Percentiles rank a stretch among this genome's conserved stretches.
Conservation (phyloP, 495 filamentous ascomycete genomes). For the Chaetomium tenue region DNA sequence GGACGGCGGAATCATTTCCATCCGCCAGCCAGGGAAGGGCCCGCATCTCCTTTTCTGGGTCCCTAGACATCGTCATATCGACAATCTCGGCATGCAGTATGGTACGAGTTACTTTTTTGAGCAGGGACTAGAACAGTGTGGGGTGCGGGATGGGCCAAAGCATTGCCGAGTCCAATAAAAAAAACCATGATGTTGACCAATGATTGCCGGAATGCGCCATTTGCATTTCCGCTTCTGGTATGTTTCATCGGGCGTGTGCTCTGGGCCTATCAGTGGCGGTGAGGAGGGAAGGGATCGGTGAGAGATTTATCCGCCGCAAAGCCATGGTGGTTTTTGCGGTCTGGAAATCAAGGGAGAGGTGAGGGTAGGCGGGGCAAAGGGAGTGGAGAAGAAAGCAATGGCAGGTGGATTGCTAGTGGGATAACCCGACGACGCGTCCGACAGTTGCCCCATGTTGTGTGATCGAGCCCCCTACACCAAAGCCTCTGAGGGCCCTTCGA, state of each 20-base stretch:
- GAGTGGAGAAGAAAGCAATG: conserved; percentile 4
- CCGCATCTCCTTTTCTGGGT: not conserved
- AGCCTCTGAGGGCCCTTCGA: not conserved
- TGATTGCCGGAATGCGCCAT: conserved; percentile 15
- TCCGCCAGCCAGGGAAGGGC: not conserved
- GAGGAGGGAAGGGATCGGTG: conserved; percentile 1
- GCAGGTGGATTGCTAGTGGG: not conserved
- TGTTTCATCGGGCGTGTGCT: conserved; percentile 8
- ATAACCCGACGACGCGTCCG: conserved; percentile 4
- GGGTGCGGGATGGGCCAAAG: not conserved
- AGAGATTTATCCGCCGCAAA: conserved; percentile 13
- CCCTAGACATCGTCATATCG: not conserved
- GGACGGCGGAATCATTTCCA: not conserved
- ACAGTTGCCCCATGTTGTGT: not conserved
- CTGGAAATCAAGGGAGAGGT: conserved; percentile 1
- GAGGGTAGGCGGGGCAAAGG: not conserved
- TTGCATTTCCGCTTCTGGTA: conserved; percentile 8
- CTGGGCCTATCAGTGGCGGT: conserved; percentile 15
- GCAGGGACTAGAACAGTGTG: not conserved
- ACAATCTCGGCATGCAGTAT: not conserved
- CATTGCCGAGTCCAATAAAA: not conserved
- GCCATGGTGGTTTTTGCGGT: not conserved
- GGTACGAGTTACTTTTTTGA: conserved; percentile 1
- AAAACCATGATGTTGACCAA: not conserved
- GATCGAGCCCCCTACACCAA: not conserved